Evolutionary conservation across 306 rosid genomes (phyloP).

Genomic region (Citrullus colocynthis): DNA sequence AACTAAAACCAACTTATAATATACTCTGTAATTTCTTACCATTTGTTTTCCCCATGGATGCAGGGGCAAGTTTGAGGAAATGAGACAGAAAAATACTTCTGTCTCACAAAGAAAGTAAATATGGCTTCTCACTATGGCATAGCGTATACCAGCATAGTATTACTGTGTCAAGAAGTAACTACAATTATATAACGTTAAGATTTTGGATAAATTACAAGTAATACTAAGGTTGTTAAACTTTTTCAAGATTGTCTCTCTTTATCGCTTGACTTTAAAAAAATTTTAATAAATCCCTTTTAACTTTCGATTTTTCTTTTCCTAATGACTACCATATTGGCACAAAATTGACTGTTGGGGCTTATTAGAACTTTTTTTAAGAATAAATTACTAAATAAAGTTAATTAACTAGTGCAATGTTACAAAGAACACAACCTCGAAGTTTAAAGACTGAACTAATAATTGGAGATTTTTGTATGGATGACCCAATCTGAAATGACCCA

Average conservation of each 20-base stretch:
- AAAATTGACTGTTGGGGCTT: background rate
- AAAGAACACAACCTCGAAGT: background rate
- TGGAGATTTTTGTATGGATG: no score
- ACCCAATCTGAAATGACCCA: no score
- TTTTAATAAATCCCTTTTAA: background rate
- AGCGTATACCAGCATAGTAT: slow-evolving; percentile 7
- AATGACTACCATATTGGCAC: background rate
- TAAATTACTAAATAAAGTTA: background rate
- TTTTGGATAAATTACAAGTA: background rate
- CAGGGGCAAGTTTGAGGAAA: background rate
- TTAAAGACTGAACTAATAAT: background rate
- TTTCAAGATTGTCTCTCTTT: background rate
- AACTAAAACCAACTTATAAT: background rate
- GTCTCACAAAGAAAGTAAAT: slow-evolving; percentile 1
- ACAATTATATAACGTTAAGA: background rate
- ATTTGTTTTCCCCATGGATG: background rate
- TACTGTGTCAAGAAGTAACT: slow-evolving; percentile 5
- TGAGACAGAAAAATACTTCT: background rate
- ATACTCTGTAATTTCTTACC: background rate
- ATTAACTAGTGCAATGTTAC: background rate
- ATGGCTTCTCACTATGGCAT: slow-evolving; percentile 2
- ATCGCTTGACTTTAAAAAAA: background rate
- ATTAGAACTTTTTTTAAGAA: background rate
- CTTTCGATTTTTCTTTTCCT: background rate
- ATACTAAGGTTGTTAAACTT: background rate